Evolutionary conservation across 371 early-diverging fungal genomes (phyloP), one percentile per base, ranked within the genome.

Genomic region (Mortierella sp.): DNA sequence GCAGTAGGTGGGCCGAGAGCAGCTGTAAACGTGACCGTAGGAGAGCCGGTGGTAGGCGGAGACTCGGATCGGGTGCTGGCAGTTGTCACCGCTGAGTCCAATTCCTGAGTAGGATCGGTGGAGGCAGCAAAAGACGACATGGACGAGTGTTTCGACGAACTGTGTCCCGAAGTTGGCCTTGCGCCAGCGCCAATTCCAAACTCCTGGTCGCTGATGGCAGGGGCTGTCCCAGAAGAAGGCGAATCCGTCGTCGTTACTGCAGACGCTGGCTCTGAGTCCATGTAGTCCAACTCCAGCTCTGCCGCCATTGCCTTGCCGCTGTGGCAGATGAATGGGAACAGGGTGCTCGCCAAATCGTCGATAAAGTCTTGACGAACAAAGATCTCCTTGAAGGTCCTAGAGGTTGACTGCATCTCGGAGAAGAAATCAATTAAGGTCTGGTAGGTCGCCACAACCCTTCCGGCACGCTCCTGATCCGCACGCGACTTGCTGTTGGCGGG

Each of bases 311-410:
- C 83, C 75, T 90, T 88, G 19, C 88, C 80, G 70, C 82, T 86
- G 52, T 80, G 79, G 72, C 92, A 93, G 2, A 94, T 87, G 10
- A 92, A 88, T 11, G 91, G 90, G 74, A 93, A 94, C 8, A 94
- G 65, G 11, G 92, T 89, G 13, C 83, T 86, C 19, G 93, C 87
- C 38, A 94, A 77, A 16, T 88, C 89, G 72, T 94, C 95, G 38
- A 94, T 81, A 11, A 89, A 84, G 31, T 95, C 95, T n/a, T 87
- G 90, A 3, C 89, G 89, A 58, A 84, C 86, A 68, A 92, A 92
- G 0, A 89, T 84, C 8, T 93, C 93, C 70, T 89, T 91, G 75
- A 95, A 92, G 16, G 90, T 89, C n/a, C 90, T 89, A 21, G 91
- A 88, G 38, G 76, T 83, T 42, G 84, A 72, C 70, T 94, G 94